Evolutionary conservation across 139 green algal species (phyloP).

Genomic region (Chlorella sp.): DNA sequence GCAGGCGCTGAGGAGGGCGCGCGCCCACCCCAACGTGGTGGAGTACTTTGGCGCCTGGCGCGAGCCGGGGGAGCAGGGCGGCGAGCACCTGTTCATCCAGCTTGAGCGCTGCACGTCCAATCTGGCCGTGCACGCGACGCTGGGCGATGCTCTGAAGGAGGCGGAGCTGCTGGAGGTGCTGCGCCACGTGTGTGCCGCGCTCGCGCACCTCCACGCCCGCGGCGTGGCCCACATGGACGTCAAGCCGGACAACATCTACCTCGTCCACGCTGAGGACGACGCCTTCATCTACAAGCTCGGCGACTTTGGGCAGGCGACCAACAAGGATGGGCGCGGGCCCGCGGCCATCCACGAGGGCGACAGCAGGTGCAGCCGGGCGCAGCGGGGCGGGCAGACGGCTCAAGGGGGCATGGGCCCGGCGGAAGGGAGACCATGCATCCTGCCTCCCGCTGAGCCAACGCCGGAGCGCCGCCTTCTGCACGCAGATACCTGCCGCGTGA

Average conservation of each 20-base stretch:
- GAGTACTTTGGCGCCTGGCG: slow-evolving; percentile 83
- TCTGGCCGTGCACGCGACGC: slow-evolving; percentile 15
- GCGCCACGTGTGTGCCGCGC: slow-evolving; percentile 67
- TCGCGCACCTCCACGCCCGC: slow-evolving; percentile 80
- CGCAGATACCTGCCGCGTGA: slow-evolving; percentile 86
- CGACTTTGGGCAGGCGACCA: slow-evolving; percentile 88
- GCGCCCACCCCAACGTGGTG: slow-evolving; percentile 81
- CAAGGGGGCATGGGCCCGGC: too few relatives aligned
- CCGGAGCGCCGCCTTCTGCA: neutral
- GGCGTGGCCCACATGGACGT: slow-evolving; percentile 93
- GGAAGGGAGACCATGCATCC: too few relatives aligned
- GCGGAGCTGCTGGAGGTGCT: slow-evolving; percentile 71
- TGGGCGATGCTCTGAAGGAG: slow-evolving; percentile 56
- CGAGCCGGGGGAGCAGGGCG: slow-evolving; percentile 55
- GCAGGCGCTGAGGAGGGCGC: slow-evolving; percentile 75
- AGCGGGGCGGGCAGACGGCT: too few relatives aligned
- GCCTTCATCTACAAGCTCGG: slow-evolving; percentile 79
- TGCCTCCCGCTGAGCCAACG: neutral
- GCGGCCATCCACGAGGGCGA: slow-evolving; percentile 70
- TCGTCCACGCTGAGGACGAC: neutral
- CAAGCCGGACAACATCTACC: slow-evolving; percentile 95
- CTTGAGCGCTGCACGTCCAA: slow-evolving; percentile 78
- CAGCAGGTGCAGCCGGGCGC: slow-evolving; percentile 66
- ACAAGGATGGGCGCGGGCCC: slow-evolving; percentile 17
- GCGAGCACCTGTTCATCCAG: slow-evolving; percentile 86